Base-by-base conservation (phyloP, 768 basidiomycete genomes). In the Gloeostereum incarnatum region DNA sequence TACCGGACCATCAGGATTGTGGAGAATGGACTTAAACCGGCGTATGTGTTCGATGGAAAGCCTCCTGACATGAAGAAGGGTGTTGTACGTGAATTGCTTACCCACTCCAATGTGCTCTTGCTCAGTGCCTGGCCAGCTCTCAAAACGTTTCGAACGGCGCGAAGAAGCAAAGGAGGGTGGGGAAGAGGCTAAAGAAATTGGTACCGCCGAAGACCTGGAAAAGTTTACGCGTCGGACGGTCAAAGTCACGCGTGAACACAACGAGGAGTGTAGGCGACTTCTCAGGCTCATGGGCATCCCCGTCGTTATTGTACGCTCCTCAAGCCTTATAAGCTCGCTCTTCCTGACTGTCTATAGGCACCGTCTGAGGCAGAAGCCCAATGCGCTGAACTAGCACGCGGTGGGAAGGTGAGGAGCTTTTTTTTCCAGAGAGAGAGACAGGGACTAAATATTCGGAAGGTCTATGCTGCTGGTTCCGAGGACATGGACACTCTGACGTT, bases 401-500 rank as follows among this genome's bases (percentile, higher is more conserved):
- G 90, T 17, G 92, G 90, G 41, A 90, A 94, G 67, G 94, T 83
- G 36, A 10, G 44, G 19, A 16, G 7, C 26, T 32, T 14, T 24
- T 6, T 6, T 14, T 39, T 11, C 29, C 33, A 35, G 11, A 34
- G 23, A 26, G 26, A 13, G 29, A 5, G n/a, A 19, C 40, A 25
- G 21, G 5, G 25, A 33, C 27, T 30, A 4, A 36, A 30, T n/a
- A 5, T 7, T 31, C 20, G 19, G 34, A 48, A 91, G 88, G 90
- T 98, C 19, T 98, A 89, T 56, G 96, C 89, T 1, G 93, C 96
- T 6, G 96, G 96, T 10, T 96, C 93, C 0, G 96, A 98, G 61
- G 96, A 99, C 59, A 99, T 99, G 96, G 96, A 99, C 52, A 99
- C 96, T 6, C 76, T 99, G 16, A 99, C 96, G 1, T 99, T 99